These are phyloP conservation scores for Warburgia ugandensis DNA, from an alignment of 164 flowering plant genomes.

Conservation along the genomic window DNA sequence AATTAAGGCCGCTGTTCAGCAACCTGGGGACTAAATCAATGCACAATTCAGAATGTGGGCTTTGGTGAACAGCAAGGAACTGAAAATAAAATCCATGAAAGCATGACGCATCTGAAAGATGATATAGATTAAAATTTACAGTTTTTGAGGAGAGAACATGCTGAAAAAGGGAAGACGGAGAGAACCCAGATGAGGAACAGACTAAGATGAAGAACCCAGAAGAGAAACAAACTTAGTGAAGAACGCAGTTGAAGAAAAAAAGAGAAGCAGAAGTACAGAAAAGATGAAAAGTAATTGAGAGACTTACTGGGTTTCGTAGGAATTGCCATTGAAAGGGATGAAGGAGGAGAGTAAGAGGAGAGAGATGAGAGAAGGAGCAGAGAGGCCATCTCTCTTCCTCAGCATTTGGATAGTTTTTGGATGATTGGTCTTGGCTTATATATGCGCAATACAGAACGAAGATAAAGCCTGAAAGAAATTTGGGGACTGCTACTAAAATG, in stretches of 20 bases:
- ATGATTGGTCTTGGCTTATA: too few relatives aligned
- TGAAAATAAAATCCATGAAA: not conserved
- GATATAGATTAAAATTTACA: not conserved
- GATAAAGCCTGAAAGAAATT: too few relatives aligned
- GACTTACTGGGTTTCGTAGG: constrained; percentile 8
- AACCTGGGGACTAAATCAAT: constrained; percentile 30
- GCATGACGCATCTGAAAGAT: not conserved
- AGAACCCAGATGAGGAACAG: not conserved
- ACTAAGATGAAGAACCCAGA: not conserved
- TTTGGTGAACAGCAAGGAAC: not conserved
- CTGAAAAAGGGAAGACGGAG: too few relatives aligned
- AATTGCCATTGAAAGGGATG: constrained; percentile 11
- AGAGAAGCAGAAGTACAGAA: not conserved
- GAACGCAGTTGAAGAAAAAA: not conserved
- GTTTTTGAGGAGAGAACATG: too few relatives aligned
- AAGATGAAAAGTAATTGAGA: not conserved
- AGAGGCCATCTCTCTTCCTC: constrained; percentile 20
- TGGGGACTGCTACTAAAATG: too few relatives aligned
- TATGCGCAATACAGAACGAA: too few relatives aligned
- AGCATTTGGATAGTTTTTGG: too few relatives aligned
- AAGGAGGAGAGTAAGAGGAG: constrained; percentile 6
- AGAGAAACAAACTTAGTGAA: not conserved
- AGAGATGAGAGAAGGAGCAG: constrained; percentile 8
- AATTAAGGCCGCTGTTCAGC: constrained; percentile 16
- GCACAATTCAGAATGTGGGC: not conserved